A percentile compares a stretch with the other conserved stretches of the same genome.
Conservation (phyloP, 441 rosid genomes). For the Jatropha podagrica region DNA sequence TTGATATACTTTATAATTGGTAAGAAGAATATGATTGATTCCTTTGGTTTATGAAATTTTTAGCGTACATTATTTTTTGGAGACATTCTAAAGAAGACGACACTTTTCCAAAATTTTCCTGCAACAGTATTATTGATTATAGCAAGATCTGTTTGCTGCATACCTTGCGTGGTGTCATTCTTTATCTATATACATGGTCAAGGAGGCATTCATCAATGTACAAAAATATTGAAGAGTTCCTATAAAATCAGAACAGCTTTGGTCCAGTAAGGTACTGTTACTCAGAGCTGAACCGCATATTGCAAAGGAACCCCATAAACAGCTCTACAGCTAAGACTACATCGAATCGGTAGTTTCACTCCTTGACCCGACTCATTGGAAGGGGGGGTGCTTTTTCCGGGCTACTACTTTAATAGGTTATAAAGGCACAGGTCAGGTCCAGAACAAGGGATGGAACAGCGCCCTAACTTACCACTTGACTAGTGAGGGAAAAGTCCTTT, state of each 20-base stretch:
- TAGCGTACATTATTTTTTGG: not conserved
- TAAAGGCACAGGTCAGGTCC: too few species aligned
- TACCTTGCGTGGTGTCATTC: not conserved
- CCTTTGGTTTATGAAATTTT: not conserved
- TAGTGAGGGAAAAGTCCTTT: too few species aligned
- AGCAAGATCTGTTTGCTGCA: not conserved
- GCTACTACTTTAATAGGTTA: too few species aligned
- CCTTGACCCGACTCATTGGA: too few species aligned
- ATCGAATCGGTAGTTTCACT: too few species aligned
- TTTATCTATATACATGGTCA: slow-evolving; percentile 10
- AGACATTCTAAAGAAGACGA: too few species aligned
- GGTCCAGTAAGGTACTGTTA: slow-evolving; percentile 24
- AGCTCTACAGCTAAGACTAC: too few species aligned
- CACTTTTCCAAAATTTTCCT: not conserved
- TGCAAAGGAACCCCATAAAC: too few species aligned
- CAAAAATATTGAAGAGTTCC: slow-evolving; percentile 19
- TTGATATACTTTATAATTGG: slow-evolving; percentile 7
- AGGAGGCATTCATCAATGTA: slow-evolving; percentile 19
- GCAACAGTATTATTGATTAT: not conserved
- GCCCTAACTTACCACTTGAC: too few species aligned
- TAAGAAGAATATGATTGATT: slow-evolving; percentile 9
- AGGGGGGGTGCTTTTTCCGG: too few species aligned
- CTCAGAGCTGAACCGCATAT: not conserved
- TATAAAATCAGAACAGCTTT: slow-evolving; percentile 14
- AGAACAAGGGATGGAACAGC: too few species aligned